A percentile compares a stretch with the other conserved stretches of the same genome.
Evolutionary conservation across 1,284 basidiomycete genomes (phyloP).

Genomic region (Tylopilus sp.): DNA sequence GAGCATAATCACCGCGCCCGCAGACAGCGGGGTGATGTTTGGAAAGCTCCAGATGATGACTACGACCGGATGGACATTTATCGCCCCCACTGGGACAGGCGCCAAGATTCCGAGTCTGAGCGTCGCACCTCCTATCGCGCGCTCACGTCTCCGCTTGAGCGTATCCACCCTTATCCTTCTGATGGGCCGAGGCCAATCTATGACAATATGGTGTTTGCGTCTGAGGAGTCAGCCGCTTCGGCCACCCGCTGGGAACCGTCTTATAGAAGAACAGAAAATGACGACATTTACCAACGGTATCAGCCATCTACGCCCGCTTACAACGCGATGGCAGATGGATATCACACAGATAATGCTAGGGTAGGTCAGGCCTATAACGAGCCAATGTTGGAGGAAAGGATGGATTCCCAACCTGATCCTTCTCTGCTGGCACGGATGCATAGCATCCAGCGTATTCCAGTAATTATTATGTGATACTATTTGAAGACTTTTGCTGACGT

Average conservation of each 20-base stretch:
- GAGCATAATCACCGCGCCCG: conserved; percentile 23
- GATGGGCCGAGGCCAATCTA: conserved; percentile 9
- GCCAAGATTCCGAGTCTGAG: conserved; percentile 14
- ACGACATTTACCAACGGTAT: conserved; percentile 12
- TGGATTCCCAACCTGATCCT: conserved; percentile 16
- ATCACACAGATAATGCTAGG: conserved; percentile 7
- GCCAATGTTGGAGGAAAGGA: conserved; percentile 12
- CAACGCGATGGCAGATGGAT: conserved; percentile 2
- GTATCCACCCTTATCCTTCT: conserved; percentile 2
- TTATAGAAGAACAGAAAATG: conserved; percentile 13
- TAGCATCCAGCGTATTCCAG: conserved; percentile 19
- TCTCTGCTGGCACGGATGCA: conserved; percentile 27
- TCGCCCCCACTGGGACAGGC: conserved; percentile 13
- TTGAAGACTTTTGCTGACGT: neutral
- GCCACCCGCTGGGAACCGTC: conserved; percentile 10
- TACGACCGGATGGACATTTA: conserved; percentile 11
- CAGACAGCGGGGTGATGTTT: conserved; percentile 22
- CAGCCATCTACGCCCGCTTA: conserved; percentile 7
- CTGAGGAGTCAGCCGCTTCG: neutral
- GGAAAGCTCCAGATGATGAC: conserved; percentile 18
- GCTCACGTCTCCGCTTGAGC: conserved; percentile 9
- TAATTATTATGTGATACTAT: conserved; percentile 6
- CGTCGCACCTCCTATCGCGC: conserved; percentile 6
- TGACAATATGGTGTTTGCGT: conserved; percentile 9
- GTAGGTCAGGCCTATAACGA: conserved; percentile 13